Percentiles rank a stretch among this genome's conserved stretches.
phyloP scores from a whole-genome alignment of 2,329 filamentous ascomycete genomes.

The Grosmannia clavigera region DNA sequence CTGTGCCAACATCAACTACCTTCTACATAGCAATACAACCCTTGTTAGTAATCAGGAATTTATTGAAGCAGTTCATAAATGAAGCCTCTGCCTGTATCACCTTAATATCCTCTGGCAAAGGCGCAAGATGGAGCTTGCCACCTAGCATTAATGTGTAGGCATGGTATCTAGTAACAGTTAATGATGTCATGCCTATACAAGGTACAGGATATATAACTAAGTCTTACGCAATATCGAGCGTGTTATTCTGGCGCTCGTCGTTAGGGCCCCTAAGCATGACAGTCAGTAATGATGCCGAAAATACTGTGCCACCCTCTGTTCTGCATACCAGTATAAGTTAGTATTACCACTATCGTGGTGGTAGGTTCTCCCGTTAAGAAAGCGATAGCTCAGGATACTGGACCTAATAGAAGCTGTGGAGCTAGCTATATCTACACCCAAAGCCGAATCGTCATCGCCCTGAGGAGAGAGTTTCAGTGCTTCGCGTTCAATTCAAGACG shows the following conservation, averaged over 20 bases:
- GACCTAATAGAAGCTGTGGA: background rate
- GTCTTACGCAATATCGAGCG: constrained; percentile 18
- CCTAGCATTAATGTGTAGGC: constrained; percentile 14
- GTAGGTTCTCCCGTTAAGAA: background rate
- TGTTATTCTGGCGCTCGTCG: constrained; percentile 19
- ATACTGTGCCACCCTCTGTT: too few relatives aligned
- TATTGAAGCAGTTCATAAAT: too few relatives aligned
- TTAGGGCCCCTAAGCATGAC: constrained; percentile 13
- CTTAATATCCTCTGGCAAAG: constrained; percentile 11
- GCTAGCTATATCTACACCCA: background rate
- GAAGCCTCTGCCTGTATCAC: background rate
- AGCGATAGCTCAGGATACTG: background rate
- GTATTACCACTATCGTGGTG: background rate
- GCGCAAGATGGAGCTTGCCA: constrained; percentile 16
- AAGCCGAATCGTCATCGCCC: background rate
- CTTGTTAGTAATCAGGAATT: too few relatives aligned
- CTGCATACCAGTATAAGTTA: background rate
- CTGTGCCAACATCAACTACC: constrained; percentile 7
- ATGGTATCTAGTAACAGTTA: constrained; percentile 15
- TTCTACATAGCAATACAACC: background rate
- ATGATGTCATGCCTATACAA: too few relatives aligned
- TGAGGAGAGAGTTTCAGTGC: background rate
- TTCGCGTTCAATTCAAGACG: too few relatives aligned
- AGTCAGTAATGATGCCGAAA: too few relatives aligned
- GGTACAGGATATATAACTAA: background rate